Base-by-base conservation (phyloP, 176 grass and related monocot genomes). In the Musa itinerans region DNA sequence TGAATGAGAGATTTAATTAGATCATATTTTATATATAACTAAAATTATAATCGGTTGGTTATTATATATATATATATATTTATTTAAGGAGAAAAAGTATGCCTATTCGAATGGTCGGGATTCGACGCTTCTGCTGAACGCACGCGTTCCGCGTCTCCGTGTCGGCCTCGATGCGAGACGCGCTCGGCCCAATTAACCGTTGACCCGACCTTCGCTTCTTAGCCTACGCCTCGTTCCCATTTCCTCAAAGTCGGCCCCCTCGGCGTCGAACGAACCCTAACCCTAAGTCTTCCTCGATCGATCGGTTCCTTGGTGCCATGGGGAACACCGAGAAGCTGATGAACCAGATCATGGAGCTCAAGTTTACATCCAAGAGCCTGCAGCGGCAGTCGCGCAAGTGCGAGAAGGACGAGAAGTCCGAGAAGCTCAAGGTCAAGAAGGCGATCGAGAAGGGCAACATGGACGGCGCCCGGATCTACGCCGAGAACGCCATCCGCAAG, bases 391-490 rank as follows among this genome's bases (percentile, higher is more conserved):
- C 90, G 27, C 94, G 90, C 77, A 93, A 91, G 84, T 98, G 95
- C 83, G 95, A 98, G 84, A 98, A 93, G 86, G 90, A 93, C 81
- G 90, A 93, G 90, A 98, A 97, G 78, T 81, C 89, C 71, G 83
- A 93, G 80, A 97, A 93, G 80, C 86, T 97, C 77, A 93, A 98
- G 94, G 94, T 93, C 12, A 98, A 93, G 90, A 98, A 98, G 86
- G 90, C 95, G 21, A 91, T 93, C 78, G 95, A 98, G 85, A 93
- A 98, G 86, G 94, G 90, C 6, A 98, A 98, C 88, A 70, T 91
- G 78, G 90, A 93, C 75, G 94, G 94, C 80, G 94, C 94, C 8
- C 90, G 94, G 54, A 93, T 97, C 84, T 98, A 98, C 78, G 94
- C 94, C 19, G 94, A 98, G 84, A 97, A 97, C 80, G 94, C 94